Evolutionary conservation across 306 rosid species (phyloP).

Genomic region (Quercus dentata): DNA sequence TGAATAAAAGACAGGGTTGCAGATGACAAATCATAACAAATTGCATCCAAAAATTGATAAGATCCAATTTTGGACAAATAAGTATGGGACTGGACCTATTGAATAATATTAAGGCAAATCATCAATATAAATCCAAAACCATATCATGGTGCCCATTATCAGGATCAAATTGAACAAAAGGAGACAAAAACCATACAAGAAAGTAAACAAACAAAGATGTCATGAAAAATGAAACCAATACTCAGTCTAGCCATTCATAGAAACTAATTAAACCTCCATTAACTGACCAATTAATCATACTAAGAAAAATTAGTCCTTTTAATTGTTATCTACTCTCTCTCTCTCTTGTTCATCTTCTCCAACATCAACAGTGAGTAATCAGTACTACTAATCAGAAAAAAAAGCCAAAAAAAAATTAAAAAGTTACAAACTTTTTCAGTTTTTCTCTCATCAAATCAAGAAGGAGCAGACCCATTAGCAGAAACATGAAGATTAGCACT

Average conservation of each 20-base stretch:
- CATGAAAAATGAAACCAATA: conserved; percentile 7
- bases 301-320: conserved; percentile 20
- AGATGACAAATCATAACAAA: conserved; percentile 23
- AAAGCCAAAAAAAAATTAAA: conserved; percentile 1
- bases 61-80: conserved; percentile 17
- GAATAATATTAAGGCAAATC: neutral
- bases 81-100: conserved; percentile 34
- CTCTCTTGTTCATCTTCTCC: neutral
- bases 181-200: conserved; percentile 22
- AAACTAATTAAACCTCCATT: conserved; percentile 16
- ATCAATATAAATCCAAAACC: neutral
- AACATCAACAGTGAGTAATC: neutral
- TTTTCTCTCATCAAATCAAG: neutral
- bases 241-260: conserved; percentile 18
- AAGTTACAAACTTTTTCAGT: neutral
- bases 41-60: conserved; percentile 10
- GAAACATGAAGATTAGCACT: conserved; percentile 44
- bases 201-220: conserved; percentile 21
- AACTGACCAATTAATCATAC: neutral
- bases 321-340: neutral
- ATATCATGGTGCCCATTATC: neutral
- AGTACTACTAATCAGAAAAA: neutral
- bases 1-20: conserved; percentile 52
- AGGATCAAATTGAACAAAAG: conserved; percentile 8
- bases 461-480: conserved; percentile 43